Evolutionary conservation across 2,329 filamentous ascomycete genomes (phyloP).

Genomic region (Zymoseptoria tritici): DNA sequence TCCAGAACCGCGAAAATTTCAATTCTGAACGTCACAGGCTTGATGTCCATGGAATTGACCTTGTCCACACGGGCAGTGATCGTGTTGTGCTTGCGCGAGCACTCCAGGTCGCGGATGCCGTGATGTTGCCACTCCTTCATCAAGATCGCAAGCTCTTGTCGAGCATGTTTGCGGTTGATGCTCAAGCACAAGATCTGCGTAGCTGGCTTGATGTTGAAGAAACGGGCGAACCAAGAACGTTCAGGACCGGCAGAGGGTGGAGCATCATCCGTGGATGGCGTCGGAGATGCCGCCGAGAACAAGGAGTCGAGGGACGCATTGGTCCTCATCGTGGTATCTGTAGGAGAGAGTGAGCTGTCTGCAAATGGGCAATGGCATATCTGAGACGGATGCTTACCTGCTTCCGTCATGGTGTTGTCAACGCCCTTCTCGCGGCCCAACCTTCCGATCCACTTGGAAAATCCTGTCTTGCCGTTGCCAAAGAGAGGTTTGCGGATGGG

Average conservation of each 20-base stretch:
- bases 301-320: constrained; percentile 25
- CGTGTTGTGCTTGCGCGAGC: constrained; percentile 71
- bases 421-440: constrained; percentile 33
- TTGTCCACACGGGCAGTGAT: constrained; percentile 71
- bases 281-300: constrained; percentile 28
- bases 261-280: constrained; percentile 44
- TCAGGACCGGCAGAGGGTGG: constrained; percentile 31
- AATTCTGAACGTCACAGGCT: constrained; percentile 78
- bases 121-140: constrained; percentile 68
- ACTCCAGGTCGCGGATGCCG: constrained; percentile 70
- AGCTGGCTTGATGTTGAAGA: constrained; percentile 84
- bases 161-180: constrained; percentile 62
- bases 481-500: constrained; percentile 35
- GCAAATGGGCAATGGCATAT: background rate
- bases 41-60: constrained; percentile 73
- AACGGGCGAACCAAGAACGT: constrained; percentile 80
- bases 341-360: constrained; percentile 2
- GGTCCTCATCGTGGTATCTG: constrained; percentile 20
- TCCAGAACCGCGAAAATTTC: constrained; percentile 87
- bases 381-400: constrained; percentile 9
- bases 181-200: constrained; percentile 67
- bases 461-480: constrained; percentile 36
- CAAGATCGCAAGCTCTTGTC: constrained; percentile 67
- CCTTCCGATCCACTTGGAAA: constrained; percentile 48
- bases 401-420: constrained; percentile 11